Evolutionary conservation across 1,284 basidiomycete species (phyloP).

Genomic region (Ceratobasidium sp.): DNA sequence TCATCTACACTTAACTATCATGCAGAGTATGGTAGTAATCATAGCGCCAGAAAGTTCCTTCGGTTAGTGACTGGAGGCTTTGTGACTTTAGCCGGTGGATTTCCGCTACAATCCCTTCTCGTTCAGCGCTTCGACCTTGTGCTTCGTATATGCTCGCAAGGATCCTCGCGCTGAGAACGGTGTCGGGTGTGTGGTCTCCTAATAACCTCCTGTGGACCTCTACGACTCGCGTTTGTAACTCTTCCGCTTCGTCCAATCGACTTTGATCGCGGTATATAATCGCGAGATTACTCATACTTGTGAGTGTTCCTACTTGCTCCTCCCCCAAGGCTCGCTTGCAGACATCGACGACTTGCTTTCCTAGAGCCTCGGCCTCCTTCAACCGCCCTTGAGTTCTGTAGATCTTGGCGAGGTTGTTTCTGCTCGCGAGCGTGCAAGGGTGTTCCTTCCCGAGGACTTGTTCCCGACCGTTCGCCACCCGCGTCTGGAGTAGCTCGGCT

Average conservation of each 20-base stretch:
- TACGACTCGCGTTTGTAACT: not conserved
- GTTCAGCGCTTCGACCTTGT: no score
- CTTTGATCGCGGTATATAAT: no score
- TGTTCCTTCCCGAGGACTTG: no score
- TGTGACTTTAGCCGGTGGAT: no score
- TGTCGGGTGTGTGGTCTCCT: not conserved
- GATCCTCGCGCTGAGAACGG: not conserved
- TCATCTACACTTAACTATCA: no score
- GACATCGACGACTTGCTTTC: not conserved
- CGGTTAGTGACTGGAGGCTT: no score
- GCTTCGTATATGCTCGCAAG: slow-evolving; percentile 2
- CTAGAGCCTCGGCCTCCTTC: not conserved
- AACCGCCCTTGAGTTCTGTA: not conserved
- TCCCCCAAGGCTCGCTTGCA: slow-evolving; percentile 4
- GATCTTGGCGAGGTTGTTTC: not conserved
- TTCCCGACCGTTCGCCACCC: no score
- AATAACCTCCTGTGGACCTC: not conserved
- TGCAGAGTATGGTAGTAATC: no score
- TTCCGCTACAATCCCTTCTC: no score
- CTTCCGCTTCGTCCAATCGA: no score
- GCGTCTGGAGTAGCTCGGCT: not conserved
- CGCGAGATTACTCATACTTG: slow-evolving; percentile 3
- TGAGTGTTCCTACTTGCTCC: not conserved
- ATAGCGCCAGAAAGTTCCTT: no score
- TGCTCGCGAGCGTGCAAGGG: not conserved